These are phyloP conservation scores for Thielaviopsis populi DNA, from an alignment of 2,329 filamentous ascomycete species.

Conservation along the genomic window DNA sequence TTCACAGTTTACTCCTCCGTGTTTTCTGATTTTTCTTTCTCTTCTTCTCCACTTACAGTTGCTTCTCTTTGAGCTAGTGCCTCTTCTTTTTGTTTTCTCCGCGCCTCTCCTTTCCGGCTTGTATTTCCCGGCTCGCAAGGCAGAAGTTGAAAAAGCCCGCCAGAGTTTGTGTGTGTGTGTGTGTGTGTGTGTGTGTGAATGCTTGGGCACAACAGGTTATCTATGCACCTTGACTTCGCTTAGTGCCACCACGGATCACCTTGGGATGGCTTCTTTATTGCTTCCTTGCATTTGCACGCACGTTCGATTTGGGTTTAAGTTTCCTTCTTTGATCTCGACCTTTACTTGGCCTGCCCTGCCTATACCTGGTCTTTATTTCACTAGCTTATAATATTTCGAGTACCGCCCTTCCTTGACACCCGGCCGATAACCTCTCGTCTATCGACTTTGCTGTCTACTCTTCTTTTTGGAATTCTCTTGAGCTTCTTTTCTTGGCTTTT, in stretches of 20 bases:
- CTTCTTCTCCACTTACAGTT: not conserved
- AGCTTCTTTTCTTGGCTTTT: not conserved
- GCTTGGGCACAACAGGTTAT: not conserved
- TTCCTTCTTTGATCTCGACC: not conserved
- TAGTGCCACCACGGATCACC: slow-evolving; percentile 2
- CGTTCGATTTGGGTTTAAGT: slow-evolving; percentile 3
- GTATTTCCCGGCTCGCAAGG: not conserved
- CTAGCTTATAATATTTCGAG: not conserved
- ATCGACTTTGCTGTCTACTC: not conserved
- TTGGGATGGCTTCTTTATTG: not conserved
- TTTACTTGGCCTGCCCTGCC: not conserved
- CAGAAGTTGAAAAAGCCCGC: not conserved
- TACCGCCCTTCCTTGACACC: not conserved
- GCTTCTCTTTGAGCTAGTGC: not conserved
- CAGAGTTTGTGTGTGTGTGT: not conserved
- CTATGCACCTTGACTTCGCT: not conserved
- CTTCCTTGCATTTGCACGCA: slow-evolving; percentile 2
- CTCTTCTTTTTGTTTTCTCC: not conserved
- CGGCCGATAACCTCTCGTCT: not conserved
- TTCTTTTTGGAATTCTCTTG: not conserved
- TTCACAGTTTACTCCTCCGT: not conserved
- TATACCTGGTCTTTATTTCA: not conserved
- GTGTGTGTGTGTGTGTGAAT: not conserved
- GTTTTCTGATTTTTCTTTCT: not conserved
- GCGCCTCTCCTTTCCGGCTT: not conserved